Base-by-base conservation (phyloP, 129 eudicot genomes). In the Flaveria trinervia region DNA sequence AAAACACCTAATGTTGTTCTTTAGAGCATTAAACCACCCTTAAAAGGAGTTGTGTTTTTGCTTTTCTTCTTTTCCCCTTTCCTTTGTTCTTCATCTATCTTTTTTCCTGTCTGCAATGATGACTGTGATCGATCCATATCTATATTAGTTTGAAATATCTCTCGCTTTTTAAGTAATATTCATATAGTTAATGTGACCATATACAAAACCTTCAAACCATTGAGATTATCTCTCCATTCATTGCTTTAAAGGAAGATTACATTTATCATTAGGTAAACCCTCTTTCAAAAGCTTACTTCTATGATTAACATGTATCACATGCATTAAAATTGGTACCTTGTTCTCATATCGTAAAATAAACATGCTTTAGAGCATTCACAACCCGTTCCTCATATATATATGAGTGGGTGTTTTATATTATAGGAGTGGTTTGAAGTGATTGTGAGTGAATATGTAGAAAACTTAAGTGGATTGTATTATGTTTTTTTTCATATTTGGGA, bases 41-140 rank as follows among this genome's bases (percentile, higher is more conserved):
- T 69, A 80, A 78, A 80, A 85, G 82, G 72, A 55, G 56, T 64
- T 43, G 65, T 80, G 55, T 80, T 74, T 72, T 65, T 82, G 78
- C 77, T 56, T 68, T 68, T 50, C 26, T 18, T 52, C 68, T 74
- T 85, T 73, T 56, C 25, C 73, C 76, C 65, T 76, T 82, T 71
- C 52, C 22, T 65, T 65, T 78, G 68, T 74, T 83, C 77, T 72
- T 62, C 68, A 84, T 84, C 79, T 33, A 80, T 59, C 78, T 64
- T 62, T 79, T 80, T 77, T 66, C 57, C 39, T 57, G 68, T 49
- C 60, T 17, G 81, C 78, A 78, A 87, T 87, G 78, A 87, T 84
- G 78, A 44, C 78, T 74, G 30, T 26, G 30, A 25, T 30, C 5
- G 4, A 73, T 59, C 46, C 17, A 54, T 52, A 52, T 11, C 13